Conservation (phyloP, 2,329 filamentous ascomycete species). For the Fusarium agapanthi region DNA sequence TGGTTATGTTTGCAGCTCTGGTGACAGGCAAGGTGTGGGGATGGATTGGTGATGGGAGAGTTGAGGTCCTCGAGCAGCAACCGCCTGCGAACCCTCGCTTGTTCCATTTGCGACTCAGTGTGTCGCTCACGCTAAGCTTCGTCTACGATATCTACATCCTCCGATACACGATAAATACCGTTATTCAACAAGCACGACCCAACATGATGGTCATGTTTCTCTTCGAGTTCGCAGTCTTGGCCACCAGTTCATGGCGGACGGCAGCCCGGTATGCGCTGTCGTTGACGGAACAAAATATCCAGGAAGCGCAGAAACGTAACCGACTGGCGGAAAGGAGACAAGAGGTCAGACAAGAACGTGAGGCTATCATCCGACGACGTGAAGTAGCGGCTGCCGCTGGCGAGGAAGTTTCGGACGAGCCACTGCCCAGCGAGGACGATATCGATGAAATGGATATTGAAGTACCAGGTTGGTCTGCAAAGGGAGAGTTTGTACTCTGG, state of each 20-base stretch:
- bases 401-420: conserved; percentile 66
- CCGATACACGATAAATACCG: conserved; percentile 80
- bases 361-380: conserved; percentile 60
- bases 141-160: conserved; percentile 83
- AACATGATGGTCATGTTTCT: conserved; percentile 99
- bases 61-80: conserved; percentile 95
- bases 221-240: conserved; percentile 93
- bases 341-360: conserved; percentile 70
- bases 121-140: conserved; percentile 82
- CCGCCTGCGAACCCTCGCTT: conserved; percentile 87
- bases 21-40: conserved; percentile 97
- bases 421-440: conserved; percentile 73
- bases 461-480: conserved; percentile 94
- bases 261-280: conserved; percentile 80
- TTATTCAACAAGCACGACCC: conserved; percentile 86
- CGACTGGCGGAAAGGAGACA: conserved; percentile 73
- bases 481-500: conserved; percentile 90
- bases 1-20: conserved; percentile 94
- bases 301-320: conserved; percentile 75
- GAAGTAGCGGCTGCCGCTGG: conserved; percentile 58
- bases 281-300: conserved; percentile 78
- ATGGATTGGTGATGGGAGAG: conserved; percentile 95
- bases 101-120: conserved; percentile 84
- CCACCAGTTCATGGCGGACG: conserved; percentile 82
- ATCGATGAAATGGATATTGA: conserved; percentile 95